phyloP scores from a whole-genome alignment of 1,139 yeast genomes.

The Saccharomyces hybrid region DNA sequence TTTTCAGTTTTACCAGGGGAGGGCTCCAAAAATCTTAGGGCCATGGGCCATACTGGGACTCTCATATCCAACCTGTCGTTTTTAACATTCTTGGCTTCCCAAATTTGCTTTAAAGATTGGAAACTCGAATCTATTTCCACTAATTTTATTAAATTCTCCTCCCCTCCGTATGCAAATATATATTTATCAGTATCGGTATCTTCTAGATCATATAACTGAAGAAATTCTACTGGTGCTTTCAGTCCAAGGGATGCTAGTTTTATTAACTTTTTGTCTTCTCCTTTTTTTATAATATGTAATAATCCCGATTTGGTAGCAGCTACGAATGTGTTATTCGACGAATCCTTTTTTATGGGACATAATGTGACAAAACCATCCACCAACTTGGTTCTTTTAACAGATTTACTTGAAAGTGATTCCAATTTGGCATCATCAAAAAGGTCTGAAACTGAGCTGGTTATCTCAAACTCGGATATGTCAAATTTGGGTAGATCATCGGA shows the following conservation, averaged over 20 bases:
- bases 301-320: constrained; percentile 43
- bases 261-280: constrained; percentile 13
- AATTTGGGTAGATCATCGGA: constrained; percentile 15
- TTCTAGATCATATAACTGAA: constrained; percentile 42
- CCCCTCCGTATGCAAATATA: constrained; percentile 64
- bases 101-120: constrained; percentile 32
- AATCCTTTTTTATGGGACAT: constrained; percentile 12
- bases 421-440: constrained; percentile 20
- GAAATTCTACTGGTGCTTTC: constrained; percentile 40
- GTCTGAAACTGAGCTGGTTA: constrained; percentile 11
- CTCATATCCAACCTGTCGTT: constrained; percentile 57
- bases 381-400: constrained; percentile 25
- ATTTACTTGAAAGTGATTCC: constrained; percentile 18
- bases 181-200: constrained; percentile 29
- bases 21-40: constrained; percentile 36
- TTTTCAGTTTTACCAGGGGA: constrained; percentile 25
- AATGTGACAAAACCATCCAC: constrained; percentile 26
- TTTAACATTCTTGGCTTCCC: constrained; percentile 59
- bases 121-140: constrained; percentile 35
- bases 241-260: constrained; percentile 19
- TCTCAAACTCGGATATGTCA: constrained; percentile 13
- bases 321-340: constrained; percentile 24
- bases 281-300: constrained; percentile 37
- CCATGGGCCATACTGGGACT: constrained; percentile 54
- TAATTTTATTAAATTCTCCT: constrained; percentile 57